These are phyloP conservation scores for Artomyces pyxidatus DNA, from an alignment of 768 basidiomycete species.

Conservation along the genomic window DNA sequence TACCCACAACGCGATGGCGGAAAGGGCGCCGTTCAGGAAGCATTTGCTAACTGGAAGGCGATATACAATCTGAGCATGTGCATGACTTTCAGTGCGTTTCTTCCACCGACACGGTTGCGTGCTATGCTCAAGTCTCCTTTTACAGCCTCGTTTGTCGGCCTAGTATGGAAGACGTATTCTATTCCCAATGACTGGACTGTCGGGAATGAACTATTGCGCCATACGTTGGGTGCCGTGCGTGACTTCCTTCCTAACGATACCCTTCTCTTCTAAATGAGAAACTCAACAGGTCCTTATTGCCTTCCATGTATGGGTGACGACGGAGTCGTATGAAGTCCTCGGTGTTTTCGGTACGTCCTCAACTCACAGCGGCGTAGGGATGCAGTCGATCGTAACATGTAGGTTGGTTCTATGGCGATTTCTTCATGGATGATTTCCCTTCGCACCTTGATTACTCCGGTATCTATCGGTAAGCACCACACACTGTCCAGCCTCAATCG, in stretches of 20 bases:
- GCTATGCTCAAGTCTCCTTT: neutral
- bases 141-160: conserved; percentile 73
- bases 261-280: conserved; percentile 1
- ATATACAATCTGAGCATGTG: conserved; percentile 88
- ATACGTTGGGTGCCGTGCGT: conserved; percentile 81
- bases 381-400: too few relatives aligned
- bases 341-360: conserved; percentile 73
- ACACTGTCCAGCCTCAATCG: neutral
- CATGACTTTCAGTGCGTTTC: conserved; percentile 81
- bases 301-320: conserved; percentile 86
- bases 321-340: conserved; percentile 86
- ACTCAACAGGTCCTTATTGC: conserved; percentile 62
- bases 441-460: conserved; percentile 89
- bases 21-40: conserved; percentile 80
- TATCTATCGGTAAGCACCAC: conserved; percentile 69
- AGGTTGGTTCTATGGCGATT: conserved; percentile 99
- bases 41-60: conserved; percentile 92
- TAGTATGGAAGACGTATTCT: conserved; percentile 88
- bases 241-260: neutral
- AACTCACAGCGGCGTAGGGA: neutral
- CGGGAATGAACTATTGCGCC: conserved; percentile 78
- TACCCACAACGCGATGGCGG: conserved; percentile 66
- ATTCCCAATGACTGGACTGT: conserved; percentile 81
- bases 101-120: neutral
- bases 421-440: conserved; percentile 93